Evolutionary conservation across 345 rosid genomes (phyloP), one percentile per base, ranked within the genome.

Genomic region (Firmiana major): DNA sequence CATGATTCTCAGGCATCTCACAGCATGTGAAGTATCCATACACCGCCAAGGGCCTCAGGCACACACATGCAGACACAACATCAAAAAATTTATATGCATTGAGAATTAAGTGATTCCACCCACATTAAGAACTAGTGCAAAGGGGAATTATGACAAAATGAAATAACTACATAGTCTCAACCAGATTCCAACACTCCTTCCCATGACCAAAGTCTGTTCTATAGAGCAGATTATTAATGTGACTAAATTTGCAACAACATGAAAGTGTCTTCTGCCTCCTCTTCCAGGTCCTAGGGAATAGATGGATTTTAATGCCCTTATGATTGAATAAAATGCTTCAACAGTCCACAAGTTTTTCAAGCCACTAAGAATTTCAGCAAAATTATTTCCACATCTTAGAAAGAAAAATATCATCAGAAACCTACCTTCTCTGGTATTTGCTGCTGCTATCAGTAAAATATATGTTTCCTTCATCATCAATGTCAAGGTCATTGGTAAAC

Each of bases 381-480:
- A 9, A 19, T 51, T 51, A 49, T 16, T 17, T 75, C 65, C 7
- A 15, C 26, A 54, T 9, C 5, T 24, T 34, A 26, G 40, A 17
- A 40, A 0, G 34, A 67, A 66, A 67, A 72, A 31, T 34, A 46
- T 43, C 40, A 63, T 31, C 60, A 57, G 31, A 75, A 79, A n/a
- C 77, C 68, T 11, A 89, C 98, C 98, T 89, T 72, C 99, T 89
- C 77, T 90, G 91, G 84, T 88, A 94, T 49, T 70, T 77, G 46
- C 79, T 84, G 80, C 99, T 94, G 87, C 98, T 94, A 83, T 94
- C 98, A 6, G 98, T 94, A 43, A 94, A 94, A 80, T 94, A 94
- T 76, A 94, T 77, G 78, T 85, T 91, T 57, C 98, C 98, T 80
- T 93, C 92, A 16, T 89, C 92, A 79, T 92, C 97, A 75, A 95